phyloP scores from a whole-genome alignment of 2,329 filamentous ascomycete genomes.

The Claviceps lovelessii region DNA sequence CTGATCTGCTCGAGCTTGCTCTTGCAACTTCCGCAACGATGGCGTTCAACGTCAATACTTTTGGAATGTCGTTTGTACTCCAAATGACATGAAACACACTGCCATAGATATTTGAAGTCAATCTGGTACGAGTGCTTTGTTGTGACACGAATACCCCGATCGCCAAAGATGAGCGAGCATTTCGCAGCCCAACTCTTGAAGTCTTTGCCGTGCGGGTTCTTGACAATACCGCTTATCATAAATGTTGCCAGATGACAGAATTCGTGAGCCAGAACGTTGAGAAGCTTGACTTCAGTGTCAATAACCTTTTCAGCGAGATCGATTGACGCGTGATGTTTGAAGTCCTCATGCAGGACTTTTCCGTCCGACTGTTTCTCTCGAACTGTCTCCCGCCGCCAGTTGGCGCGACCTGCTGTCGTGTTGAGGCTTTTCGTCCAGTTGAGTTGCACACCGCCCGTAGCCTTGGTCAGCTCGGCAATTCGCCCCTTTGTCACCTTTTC shows the following conservation, averaged over 20 bases:
- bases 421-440: conserved; percentile 67
- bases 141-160: conserved; percentile 60
- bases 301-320: conserved; percentile 85
- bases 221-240: conserved; percentile 63
- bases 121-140: conserved; percentile 86
- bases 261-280: conserved; percentile 91
- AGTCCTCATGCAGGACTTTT: conserved; percentile 14
- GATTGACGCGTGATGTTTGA: conserved; percentile 57
- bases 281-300: conserved; percentile 57
- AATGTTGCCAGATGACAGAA: conserved; percentile 92
- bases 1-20: conserved; percentile 59
- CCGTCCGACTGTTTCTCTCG: conserved; percentile 17
- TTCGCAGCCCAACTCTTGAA: conserved; percentile 63
- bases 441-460: conserved; percentile 57
- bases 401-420: conserved; percentile 63
- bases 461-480: conserved; percentile 41
- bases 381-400: conserved; percentile 50
- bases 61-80: conserved; percentile 76
- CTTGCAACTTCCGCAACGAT: conserved; percentile 68
- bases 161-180: conserved; percentile 40
- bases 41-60: conserved; percentile 59
- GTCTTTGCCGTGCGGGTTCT: conserved; percentile 66
- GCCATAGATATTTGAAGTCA: conserved; percentile 84
- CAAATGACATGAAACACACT: conserved; percentile 51
- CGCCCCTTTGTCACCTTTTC: conserved; percentile 43